phyloP scores from a whole-genome alignment of 306 rosid species.

The Lagenaria siceraria region DNA sequence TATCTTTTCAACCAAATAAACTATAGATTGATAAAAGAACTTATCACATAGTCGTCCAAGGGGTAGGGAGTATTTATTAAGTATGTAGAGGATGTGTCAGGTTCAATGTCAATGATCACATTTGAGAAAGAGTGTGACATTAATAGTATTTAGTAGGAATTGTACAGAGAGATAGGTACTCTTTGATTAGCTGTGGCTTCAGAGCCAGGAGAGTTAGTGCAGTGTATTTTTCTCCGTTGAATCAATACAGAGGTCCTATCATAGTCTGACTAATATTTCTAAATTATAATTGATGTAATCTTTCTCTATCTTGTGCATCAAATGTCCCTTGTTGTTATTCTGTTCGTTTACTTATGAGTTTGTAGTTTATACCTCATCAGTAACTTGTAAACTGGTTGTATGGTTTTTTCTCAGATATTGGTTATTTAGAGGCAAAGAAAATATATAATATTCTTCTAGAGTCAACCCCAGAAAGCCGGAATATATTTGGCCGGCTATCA shows the following conservation, averaged over 20 bases:
- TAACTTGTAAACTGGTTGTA: background rate
- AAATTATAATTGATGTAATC: background rate
- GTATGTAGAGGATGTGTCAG: background rate
- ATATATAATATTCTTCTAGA: constrained; percentile 56
- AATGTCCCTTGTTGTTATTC: background rate
- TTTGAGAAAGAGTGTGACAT: background rate
- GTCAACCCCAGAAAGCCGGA: constrained; percentile 75
- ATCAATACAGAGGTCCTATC: background rate
- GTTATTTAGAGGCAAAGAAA: constrained; percentile 69
- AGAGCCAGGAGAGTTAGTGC: background rate
- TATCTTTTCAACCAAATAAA: background rate
- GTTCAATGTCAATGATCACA: background rate
- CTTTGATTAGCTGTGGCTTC: background rate
- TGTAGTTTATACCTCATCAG: background rate
- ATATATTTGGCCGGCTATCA: constrained; percentile 74
- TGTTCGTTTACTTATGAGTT: background rate
- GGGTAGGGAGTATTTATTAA: background rate
- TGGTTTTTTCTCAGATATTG: constrained; percentile 41
- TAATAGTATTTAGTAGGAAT: background rate
- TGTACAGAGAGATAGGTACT: background rate
- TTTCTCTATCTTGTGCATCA: background rate
- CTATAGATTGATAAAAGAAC: too few relatives aligned
- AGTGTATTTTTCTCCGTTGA: background rate
- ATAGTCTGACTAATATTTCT: background rate
- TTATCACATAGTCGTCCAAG: background rate